Conservation (phyloP, 2,329 filamentous ascomycete genomes). For the Pseudogymnoascus sp. region DNA sequence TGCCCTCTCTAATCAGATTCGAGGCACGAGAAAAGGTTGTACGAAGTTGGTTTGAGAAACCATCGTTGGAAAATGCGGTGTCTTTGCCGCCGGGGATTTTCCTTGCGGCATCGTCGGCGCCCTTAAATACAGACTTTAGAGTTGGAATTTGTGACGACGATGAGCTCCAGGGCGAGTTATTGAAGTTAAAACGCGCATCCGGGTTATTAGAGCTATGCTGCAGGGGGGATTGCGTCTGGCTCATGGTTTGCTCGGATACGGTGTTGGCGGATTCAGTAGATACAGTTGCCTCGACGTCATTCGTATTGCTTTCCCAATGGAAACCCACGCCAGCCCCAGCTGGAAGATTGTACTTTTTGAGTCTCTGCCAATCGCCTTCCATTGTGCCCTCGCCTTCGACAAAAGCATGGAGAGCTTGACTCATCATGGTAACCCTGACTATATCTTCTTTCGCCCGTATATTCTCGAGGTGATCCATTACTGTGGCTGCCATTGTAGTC, state of each 20-base stretch:
- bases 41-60: slow-evolving; percentile 19
- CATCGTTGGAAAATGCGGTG: slow-evolving; percentile 16
- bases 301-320: slow-evolving; percentile 20
- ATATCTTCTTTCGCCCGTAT: not conserved
- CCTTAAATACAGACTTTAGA: slow-evolving; percentile 17
- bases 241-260: not conserved
- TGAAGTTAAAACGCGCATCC: slow-evolving; percentile 10
- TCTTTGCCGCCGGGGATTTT: slow-evolving; percentile 13
- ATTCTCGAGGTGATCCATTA: not conserved
- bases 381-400: slow-evolving; percentile 19
- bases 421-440: not conserved
- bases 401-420: not conserved
- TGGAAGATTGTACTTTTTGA: slow-evolving; percentile 20
- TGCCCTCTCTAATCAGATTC: not conserved
- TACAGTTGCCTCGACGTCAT: slow-evolving; percentile 15
- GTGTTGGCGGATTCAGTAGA: not conserved
- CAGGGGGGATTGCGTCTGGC: slow-evolving; percentile 16
- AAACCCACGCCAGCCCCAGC: slow-evolving; percentile 19
- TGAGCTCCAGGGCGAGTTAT: slow-evolving; percentile 21
- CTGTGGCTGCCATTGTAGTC: not conserved
- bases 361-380: slow-evolving; percentile 22
- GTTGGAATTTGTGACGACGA: slow-evolving; percentile 13
- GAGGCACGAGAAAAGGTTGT: slow-evolving; percentile 3
- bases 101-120: slow-evolving; percentile 11
- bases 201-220: slow-evolving; percentile 13